phyloP scores from a whole-genome alignment of 169 alveolate genomes.

The Fabrea salina region DNA sequence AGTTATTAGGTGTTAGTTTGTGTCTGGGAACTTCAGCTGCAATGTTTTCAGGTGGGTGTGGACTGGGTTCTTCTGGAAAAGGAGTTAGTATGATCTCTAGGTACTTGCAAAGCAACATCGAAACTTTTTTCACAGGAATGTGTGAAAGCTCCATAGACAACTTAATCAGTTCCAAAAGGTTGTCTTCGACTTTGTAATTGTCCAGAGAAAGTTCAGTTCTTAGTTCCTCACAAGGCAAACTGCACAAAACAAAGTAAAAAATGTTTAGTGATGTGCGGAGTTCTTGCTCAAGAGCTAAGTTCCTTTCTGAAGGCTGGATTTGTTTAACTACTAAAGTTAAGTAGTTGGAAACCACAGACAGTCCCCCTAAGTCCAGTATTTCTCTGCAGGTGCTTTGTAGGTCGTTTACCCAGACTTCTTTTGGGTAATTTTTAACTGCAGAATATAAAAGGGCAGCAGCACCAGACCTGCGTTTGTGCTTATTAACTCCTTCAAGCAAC shows the following conservation, averaged over 20 bases:
- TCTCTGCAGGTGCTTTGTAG: not conserved
- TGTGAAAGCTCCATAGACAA: not conserved
- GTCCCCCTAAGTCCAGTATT: not conserved
- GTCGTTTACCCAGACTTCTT: not conserved
- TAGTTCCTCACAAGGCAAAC: not conserved
- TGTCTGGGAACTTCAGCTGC: not conserved
- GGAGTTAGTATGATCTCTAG: not conserved
- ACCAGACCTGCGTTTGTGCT: not conserved
- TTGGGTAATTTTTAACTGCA: not conserved
- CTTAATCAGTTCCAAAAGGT: not conserved
- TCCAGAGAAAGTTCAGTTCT: not conserved
- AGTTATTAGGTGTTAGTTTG: not conserved
- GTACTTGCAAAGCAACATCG: not conserved
- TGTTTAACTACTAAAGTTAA: not conserved
- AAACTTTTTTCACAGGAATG: not conserved
- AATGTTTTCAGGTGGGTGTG: not conserved
- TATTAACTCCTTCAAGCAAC: slow-evolving; percentile 3
- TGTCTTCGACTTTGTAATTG: not conserved
- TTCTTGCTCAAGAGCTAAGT: not conserved
- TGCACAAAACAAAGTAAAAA: not conserved
- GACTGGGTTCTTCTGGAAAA: not conserved
- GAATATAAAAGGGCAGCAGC: not conserved
- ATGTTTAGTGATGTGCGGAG: not conserved
- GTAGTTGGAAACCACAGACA: not conserved
- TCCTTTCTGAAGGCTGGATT: not conserved